Evolutionary conservation across 2,329 filamentous ascomycete genomes (phyloP), one percentile per base, ranked within the genome.

Genomic region (Delphinella strobiligena): DNA sequence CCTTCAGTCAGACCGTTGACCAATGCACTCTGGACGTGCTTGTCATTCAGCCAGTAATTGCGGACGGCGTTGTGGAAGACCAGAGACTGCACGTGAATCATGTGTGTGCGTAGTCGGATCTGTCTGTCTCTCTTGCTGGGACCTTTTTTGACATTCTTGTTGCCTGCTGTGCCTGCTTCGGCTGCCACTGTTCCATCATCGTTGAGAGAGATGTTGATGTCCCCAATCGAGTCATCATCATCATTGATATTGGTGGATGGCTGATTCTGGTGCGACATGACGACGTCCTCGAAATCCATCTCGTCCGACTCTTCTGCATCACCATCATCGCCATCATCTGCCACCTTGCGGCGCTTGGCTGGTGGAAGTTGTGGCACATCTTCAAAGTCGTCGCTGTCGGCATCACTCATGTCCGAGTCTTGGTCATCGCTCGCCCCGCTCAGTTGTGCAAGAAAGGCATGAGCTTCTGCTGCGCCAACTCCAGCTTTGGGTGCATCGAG

Each of bases 1-100:
- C 73, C 72, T 0, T 74, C 67, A 0, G 82, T 72, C 5, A 94
- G 52, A 42, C 85, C 79, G n/a, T 78, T 75, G 3, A 91, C 68
- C 54, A 95, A 68, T 12, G 78, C 81, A 9, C 78, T 75, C 45
- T 91, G 84, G 0, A 93, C 69, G 45, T 82, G 74, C 3, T 71
- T 59, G 51, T 96, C 83, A 49, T 84, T 84, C 15, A 87, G 63
- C 80, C 89, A 96, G 0, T 75, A 69, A 56, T 96, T 95, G 31
- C 84, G 76, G 11, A 91, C 61, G 0, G 84, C 75, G 54, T 96
- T 96, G 56, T 96, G 88, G 71, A 82, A 95, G 44, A 98, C 71
- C 12, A 98, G 66, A 38, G 78, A 75, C 55, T 93, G 79, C 2
- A 96, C 87, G 59, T 98, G 91, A 49, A 94, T 71, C 50, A 84